Evolutionary conservation across 768 basidiomycete species (phyloP).

Genomic region (Pholiota conissans): DNA sequence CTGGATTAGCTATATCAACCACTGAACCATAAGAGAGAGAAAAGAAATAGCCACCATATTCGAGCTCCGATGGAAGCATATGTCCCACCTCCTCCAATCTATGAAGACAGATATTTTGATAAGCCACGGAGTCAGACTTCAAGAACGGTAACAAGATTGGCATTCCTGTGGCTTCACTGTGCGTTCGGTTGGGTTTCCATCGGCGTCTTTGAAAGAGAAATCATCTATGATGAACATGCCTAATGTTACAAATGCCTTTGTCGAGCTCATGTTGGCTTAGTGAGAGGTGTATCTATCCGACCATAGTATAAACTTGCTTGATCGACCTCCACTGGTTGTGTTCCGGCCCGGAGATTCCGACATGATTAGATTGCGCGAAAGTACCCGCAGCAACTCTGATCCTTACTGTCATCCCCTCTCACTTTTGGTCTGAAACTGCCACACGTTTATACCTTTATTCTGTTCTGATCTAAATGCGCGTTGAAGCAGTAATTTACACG

Average conservation of each 20-base stretch:
- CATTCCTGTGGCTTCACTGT: conserved; percentile 52
- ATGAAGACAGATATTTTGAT: conserved; percentile 9
- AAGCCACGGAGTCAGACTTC: background rate
- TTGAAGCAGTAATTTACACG: conserved; percentile 45
- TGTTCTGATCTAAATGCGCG: conserved; percentile 45
- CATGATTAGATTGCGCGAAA: background rate
- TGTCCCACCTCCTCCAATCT: conserved; percentile 91
- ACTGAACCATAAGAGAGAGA: background rate
- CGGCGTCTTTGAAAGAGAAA: conserved; percentile 60
- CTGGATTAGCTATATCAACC: background rate
- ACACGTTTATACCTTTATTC: too few relatives aligned
- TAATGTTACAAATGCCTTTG: conserved; percentile 54
- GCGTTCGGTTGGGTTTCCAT: conserved; percentile 51
- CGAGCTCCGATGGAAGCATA: conserved; percentile 81
- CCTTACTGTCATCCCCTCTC: background rate
- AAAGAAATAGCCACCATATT: conserved; percentile 55
- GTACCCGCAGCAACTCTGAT: background rate
- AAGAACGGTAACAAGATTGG: conserved; percentile 1
- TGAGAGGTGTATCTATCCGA: too few relatives aligned
- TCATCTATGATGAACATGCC: conserved; percentile 93
- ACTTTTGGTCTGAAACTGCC: background rate
- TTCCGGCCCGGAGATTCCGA: background rate
- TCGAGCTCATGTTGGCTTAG: background rate
- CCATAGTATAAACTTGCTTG: too few relatives aligned
- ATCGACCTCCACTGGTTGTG: too few relatives aligned